These are phyloP conservation scores for Chlorophyllum brunneum DNA, from an alignment of 768 basidiomycete genomes.

Conservation along the genomic window DNA sequence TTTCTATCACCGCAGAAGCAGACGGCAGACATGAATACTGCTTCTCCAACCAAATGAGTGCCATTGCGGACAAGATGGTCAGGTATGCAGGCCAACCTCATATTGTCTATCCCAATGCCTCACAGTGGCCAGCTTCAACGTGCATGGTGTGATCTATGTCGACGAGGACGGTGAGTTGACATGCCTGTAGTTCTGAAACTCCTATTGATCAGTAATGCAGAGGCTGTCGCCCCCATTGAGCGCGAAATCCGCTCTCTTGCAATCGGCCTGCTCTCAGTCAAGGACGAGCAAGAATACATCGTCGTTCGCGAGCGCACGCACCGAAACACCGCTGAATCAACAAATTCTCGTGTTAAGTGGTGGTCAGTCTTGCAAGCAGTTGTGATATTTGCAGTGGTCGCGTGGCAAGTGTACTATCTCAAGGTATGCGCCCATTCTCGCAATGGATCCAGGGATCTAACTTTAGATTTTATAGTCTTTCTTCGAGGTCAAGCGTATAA, in stretches of 20 bases:
- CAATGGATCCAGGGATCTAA: no score
- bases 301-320: constrained; percentile 91
- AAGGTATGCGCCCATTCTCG: constrained; percentile 47
- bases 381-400: constrained; percentile 86
- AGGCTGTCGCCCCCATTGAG: constrained; percentile 92
- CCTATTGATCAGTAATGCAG: constrained; percentile 27
- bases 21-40: constrained; percentile 94
- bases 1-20: constrained; percentile 80
- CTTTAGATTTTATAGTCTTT: constrained; percentile 53
- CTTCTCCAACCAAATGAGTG: constrained; percentile 99
- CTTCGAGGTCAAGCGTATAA: constrained; percentile 89
- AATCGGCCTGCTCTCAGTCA: constrained; percentile 79
- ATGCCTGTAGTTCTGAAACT: not conserved
- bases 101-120: not conserved
- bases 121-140: constrained; percentile 73
- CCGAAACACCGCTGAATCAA: constrained; percentile 90
- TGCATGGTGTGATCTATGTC: constrained; percentile 94
- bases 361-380: constrained; percentile 93
- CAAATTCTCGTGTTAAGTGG: constrained; percentile 96
- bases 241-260: constrained; percentile 87
- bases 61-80: constrained; percentile 92
- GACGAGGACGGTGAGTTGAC: constrained; percentile 74
- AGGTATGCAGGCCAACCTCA: constrained; percentile 50
- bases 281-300: constrained; percentile 99
- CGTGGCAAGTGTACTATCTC: constrained; percentile 97